Percentiles rank a stretch among this genome's conserved stretches.
Evolutionary conservation across 1,284 basidiomycete genomes (phyloP).

Genomic region (Melampsora americana): DNA sequence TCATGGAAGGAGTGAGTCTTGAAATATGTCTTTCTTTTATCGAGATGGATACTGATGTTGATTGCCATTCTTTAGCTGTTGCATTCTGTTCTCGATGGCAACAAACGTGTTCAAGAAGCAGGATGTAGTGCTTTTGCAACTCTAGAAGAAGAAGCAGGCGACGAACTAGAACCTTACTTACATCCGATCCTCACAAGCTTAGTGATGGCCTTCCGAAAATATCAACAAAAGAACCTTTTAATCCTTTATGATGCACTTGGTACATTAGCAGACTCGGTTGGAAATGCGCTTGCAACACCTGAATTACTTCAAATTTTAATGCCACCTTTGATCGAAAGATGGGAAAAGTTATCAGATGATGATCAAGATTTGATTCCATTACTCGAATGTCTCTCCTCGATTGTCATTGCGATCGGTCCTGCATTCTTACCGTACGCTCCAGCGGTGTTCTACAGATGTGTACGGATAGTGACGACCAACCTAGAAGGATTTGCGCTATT

Average conservation of each 20-base stretch:
- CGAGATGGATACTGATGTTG: neutral
- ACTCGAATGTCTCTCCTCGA: slow-evolving; percentile 94
- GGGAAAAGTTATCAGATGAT: slow-evolving; percentile 81
- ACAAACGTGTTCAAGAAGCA: slow-evolving; percentile 98
- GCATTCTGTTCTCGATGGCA: slow-evolving; percentile 96
- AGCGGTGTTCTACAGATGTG: slow-evolving; percentile 89
- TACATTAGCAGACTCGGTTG: slow-evolving; percentile 94
- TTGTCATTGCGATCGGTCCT: slow-evolving; percentile 92
- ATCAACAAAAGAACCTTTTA: slow-evolving; percentile 98
- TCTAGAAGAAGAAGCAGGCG: slow-evolving; percentile 92
- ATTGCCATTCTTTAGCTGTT: slow-evolving; percentile 64
- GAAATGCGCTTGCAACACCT: slow-evolving; percentile 76
- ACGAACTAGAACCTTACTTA: slow-evolving; percentile 83
- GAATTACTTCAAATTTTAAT: slow-evolving; percentile 90
- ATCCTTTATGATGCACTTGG: slow-evolving; percentile 98
- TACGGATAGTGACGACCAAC: slow-evolving; percentile 75
- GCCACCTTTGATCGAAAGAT: slow-evolving; percentile 86
- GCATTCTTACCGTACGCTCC: slow-evolving; percentile 84
- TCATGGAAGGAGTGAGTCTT: slow-evolving; percentile 87
- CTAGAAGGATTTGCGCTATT: slow-evolving; percentile 76
- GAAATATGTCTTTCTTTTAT: neutral
- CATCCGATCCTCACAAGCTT: slow-evolving; percentile 92
- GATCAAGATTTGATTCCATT: slow-evolving; percentile 92
- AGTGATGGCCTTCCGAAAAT: slow-evolving; percentile 93
- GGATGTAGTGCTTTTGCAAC: slow-evolving; percentile 98